Base-by-base conservation (phyloP, 2,329 filamentous ascomycete species). In the Bipolaris bicolor region DNA sequence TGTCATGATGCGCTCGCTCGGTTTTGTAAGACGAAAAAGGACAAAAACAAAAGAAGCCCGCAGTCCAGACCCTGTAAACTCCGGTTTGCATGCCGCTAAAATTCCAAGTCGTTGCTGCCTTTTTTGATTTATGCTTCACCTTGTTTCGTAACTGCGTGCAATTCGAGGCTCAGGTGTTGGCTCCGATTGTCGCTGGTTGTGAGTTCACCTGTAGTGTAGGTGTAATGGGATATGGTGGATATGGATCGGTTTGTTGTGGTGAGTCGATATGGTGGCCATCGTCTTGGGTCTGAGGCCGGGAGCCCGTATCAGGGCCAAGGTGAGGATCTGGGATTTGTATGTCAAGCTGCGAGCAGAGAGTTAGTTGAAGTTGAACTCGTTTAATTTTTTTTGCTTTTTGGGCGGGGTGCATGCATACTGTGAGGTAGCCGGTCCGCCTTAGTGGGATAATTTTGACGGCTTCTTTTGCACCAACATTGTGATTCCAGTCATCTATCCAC, bases 401-500 rank as follows among this genome's bases (percentile, higher is more conserved):
- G 9, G 18, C 9, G n/a, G 2, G 20, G 36, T 11, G 47, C n/a
- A 46, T 5, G 76, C 87, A 78, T 78, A 90, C 88, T 65, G 84
- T 92, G 87, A 97, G 88, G 76, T 97, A 97, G 1, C 91, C 94
- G 37, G 93, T 96, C 69, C 88, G 84, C 68, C 92, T 85, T 65
- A 97, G 78, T 37, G 90, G 85, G 64, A 97, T 87, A 51, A 97
- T 86, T 74, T 84, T 89, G 20, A 94, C 91, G 24, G 84, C 83
- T 60, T 85, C 81, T 56, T 82, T 82, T 49, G 78, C 77, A n/a
- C 84, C 83, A 9, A 82, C 77, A 60, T 91, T 86, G 7, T 75
- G 73, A 74, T 99, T 99, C 93, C 94, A 97, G 57, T 87, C 83
- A 63, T 96, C 90, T 52, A 99, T 84, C 87, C 91, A 97, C 36